phyloP scores from a whole-genome alignment of 345 rosid species.

The Syzygium jambos region DNA sequence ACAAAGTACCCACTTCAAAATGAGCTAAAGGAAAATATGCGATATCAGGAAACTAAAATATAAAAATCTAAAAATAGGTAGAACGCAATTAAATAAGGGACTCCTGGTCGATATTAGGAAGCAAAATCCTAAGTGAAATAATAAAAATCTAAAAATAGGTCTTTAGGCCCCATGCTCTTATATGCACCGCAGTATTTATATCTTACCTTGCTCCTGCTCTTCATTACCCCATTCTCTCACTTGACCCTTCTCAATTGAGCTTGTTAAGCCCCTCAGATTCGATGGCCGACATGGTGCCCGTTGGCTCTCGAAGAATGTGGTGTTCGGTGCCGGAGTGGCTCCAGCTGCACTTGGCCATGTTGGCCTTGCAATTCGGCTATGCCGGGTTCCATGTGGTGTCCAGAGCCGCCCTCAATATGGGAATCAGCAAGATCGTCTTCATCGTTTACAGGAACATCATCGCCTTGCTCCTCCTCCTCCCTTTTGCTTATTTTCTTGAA shows the following conservation, averaged over 20 bases:
- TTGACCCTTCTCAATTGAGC: not conserved
- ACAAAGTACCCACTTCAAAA: not conserved
- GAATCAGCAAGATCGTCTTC: conserved; percentile 89
- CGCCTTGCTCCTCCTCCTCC: conserved; percentile 83
- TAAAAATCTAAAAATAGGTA: not conserved
- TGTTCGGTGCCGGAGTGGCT: conserved; percentile 71
- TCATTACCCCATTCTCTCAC: conserved; percentile 1
- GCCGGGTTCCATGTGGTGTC: conserved; percentile 98
- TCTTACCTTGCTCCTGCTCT: conserved; percentile 3
- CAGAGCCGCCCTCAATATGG: conserved; percentile 97
- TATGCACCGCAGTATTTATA: not conserved
- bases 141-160: not conserved
- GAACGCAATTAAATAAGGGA: not conserved
- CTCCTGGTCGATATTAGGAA: no score
- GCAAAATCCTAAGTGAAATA: not conserved
- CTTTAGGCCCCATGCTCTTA: not conserved
- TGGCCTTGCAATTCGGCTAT: conserved; percentile 91
- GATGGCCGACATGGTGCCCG: not conserved
- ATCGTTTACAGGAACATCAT: conserved; percentile 94
- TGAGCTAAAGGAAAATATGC: not conserved
- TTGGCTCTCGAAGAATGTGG: conserved; percentile 43
- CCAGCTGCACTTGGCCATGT: conserved; percentile 94
- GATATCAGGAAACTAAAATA: not conserved
- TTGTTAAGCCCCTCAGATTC: not conserved
- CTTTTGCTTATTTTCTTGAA: conserved; percentile 93